Conservation (phyloP, 495 filamentous ascomycete species). For the Penicillium roqueforti region DNA sequence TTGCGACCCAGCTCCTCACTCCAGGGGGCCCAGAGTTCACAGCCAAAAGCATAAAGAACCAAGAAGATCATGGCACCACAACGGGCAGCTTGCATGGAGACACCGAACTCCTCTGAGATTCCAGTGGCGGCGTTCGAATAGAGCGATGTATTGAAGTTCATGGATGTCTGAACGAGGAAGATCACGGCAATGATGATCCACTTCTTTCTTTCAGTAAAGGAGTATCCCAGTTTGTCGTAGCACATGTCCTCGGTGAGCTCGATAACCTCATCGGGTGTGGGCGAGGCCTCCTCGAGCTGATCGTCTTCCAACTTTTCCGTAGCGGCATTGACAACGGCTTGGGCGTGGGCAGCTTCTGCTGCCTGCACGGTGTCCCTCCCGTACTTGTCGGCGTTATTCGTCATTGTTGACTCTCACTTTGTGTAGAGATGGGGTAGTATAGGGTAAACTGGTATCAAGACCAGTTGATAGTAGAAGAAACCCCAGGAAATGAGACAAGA, state of each 20-base stretch:
- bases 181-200: constrained; percentile 60
- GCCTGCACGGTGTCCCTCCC: constrained; percentile 29
- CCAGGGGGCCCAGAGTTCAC: constrained; percentile 66
- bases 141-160: constrained; percentile 56
- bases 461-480: background rate
- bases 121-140: constrained; percentile 51
- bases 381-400: constrained; percentile 18
- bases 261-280: constrained; percentile 28
- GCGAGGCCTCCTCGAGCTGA: constrained; percentile 27
- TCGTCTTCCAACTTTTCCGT: constrained; percentile 26
- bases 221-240: constrained; percentile 54
- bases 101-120: constrained; percentile 46
- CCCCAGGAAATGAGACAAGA: background rate
- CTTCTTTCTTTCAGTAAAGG: constrained; percentile 49
- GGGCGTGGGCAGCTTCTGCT: constrained; percentile 34
- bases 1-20: constrained; percentile 59
- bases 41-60: constrained; percentile 59
- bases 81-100: constrained; percentile 50
- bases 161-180: constrained; percentile 54
- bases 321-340: constrained; percentile 21
- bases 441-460: background rate
- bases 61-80: constrained; percentile 57
- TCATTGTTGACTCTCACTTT: constrained; percentile 15
- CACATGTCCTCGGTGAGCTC: constrained; percentile 54
- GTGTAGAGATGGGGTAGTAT: background rate